A percentile compares a stretch with the other conserved stretches of the same genome.
These are phyloP conservation scores for Pseudocercospora vitis DNA, from an alignment of 2,329 filamentous ascomycete species.

Conservation along the genomic window DNA sequence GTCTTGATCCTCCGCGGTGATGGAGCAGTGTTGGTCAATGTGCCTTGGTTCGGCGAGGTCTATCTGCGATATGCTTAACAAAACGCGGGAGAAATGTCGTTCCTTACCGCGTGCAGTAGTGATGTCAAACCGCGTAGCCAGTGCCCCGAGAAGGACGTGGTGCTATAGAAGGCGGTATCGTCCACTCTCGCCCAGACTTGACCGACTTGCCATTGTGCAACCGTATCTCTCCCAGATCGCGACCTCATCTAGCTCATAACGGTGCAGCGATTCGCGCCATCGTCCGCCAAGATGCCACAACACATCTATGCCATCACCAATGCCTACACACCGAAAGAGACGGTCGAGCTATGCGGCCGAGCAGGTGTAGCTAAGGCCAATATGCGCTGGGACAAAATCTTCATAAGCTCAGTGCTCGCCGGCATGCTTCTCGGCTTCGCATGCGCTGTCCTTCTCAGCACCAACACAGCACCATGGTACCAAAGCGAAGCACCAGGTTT, in stretches of 20 bases:
- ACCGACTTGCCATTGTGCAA: neutral
- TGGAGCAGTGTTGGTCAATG: neutral
- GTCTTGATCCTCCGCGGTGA: neutral
- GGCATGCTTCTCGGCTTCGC: conserved; percentile 56
- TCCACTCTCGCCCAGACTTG: neutral
- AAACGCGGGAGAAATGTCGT: neutral
- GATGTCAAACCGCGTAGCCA: neutral
- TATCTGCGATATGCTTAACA: neutral
- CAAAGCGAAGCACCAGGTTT: conserved; percentile 38
- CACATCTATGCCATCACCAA: conserved; percentile 21
- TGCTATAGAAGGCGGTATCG: neutral
- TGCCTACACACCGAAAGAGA: conserved; percentile 38
- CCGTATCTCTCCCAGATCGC: neutral
- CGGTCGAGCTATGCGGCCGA: conserved; percentile 52
- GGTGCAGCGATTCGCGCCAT: neutral
- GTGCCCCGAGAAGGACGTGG: neutral
- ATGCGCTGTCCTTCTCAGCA: conserved; percentile 40
- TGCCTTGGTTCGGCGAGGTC: neutral
- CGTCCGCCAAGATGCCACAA: conserved; percentile 3
- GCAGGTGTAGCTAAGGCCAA: conserved; percentile 54
- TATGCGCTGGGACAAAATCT: conserved; percentile 56
- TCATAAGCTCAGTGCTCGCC: conserved; percentile 53
- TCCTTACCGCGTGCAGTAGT: neutral
- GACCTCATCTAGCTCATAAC: neutral
- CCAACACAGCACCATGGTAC: conserved; percentile 36